Evolutionary conservation across 306 rosid species (phyloP).

Genomic region (Vigna radiata): DNA sequence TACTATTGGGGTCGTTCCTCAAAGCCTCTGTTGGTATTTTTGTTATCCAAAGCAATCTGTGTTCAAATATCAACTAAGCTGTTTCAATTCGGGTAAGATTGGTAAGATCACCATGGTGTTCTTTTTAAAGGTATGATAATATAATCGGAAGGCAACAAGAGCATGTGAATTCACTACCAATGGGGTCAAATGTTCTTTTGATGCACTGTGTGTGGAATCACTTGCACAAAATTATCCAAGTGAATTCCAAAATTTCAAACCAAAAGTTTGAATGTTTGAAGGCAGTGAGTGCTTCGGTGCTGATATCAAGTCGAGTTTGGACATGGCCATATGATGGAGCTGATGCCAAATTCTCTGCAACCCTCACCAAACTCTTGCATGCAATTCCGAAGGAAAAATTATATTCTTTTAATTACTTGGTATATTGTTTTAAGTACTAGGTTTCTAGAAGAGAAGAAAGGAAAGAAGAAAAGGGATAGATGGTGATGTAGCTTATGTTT

Average conservation of each 20-base stretch:
- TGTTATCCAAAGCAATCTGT: neutral
- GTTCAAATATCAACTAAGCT: neutral
- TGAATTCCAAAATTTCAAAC: neutral
- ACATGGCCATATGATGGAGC: too few species aligned
- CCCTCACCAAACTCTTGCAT: too few species aligned
- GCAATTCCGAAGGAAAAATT: too few species aligned
- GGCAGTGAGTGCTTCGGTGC: too few species aligned
- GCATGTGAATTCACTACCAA: neutral
- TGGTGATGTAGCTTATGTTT: too few species aligned
- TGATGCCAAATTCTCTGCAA: too few species aligned
- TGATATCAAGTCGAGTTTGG: too few species aligned
- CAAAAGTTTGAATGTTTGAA: too few species aligned
- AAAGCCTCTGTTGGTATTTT: constrained; percentile 68
- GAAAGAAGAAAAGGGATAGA: too few species aligned
- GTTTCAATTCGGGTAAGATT: neutral
- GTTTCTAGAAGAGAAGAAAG: too few species aligned
- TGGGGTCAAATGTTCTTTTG: neutral
- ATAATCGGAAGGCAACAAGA: neutral
- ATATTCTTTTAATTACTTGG: too few species aligned
- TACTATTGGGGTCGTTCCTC: constrained; percentile 73
- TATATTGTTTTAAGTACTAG: too few species aligned
- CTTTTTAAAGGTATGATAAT: neutral
- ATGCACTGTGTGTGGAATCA: neutral
- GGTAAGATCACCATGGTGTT: neutral
- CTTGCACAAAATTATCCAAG: neutral